Conservation (phyloP, 345 rosid genomes). For the Arabidopsis arenosa region DNA sequence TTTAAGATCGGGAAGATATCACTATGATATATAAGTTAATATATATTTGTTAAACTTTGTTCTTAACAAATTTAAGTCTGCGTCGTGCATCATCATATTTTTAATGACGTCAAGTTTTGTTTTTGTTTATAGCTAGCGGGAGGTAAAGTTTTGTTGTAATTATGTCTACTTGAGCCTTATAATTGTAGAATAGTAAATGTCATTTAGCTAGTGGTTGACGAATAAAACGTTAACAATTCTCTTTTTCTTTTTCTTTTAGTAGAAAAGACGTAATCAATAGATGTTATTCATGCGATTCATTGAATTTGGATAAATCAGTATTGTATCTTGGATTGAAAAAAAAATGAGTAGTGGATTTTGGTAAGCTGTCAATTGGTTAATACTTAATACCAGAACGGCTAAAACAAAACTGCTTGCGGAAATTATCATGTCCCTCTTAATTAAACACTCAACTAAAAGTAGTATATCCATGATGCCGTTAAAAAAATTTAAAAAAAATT, state of each 20-base stretch:
- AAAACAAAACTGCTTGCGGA: conserved; percentile 17
- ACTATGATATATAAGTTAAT: background rate
- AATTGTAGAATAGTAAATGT: conserved; percentile 3
- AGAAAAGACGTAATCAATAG: background rate
- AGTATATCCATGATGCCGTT: background rate
- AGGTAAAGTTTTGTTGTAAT: background rate
- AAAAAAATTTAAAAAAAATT: background rate
- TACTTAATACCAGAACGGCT: conserved; percentile 13
- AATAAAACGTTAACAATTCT: background rate
- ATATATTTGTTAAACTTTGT: no score
- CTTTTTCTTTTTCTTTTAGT: background rate
- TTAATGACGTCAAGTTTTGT: background rate
- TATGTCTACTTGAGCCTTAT: conserved; percentile 11
- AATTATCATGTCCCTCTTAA: conserved; percentile 10
- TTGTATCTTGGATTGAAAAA: background rate
- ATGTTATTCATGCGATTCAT: conserved; percentile 29
- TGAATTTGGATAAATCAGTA: conserved; percentile 19
- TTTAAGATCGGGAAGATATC: conserved; percentile 2
- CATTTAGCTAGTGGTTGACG: background rate
- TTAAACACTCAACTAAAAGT: conserved; percentile 27
- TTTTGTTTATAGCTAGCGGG: background rate
- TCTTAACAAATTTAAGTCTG: no score
- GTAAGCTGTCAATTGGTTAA: conserved; percentile 25
- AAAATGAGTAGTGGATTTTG: background rate
- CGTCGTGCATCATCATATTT: background rate